These are phyloP conservation scores for Sergeia podlipaevii DNA, from an alignment of 208 protist genomes.

Conservation along the genomic window DNA sequence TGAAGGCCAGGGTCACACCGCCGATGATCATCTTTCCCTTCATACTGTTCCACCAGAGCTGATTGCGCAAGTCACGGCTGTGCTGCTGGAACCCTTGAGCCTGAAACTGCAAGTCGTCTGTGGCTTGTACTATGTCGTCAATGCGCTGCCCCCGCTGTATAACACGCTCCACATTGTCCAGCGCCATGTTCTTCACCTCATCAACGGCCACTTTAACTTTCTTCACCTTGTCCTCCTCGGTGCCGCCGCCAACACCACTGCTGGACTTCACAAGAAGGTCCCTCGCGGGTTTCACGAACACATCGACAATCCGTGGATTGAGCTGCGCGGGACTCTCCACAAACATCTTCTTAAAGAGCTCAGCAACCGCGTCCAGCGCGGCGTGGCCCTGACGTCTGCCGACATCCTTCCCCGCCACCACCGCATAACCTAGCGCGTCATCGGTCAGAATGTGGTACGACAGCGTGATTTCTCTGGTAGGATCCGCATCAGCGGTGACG, in stretches of 20 bases:
- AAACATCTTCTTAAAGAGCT: conserved; percentile 86
- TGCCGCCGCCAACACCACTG: conserved; percentile 4
- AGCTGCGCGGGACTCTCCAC: conserved; percentile 64
- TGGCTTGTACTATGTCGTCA: conserved; percentile 87
- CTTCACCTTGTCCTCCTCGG: conserved; percentile 55
- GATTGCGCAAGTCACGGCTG: conserved; percentile 75
- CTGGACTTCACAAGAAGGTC: conserved; percentile 62
- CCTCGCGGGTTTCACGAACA: conserved; percentile 61
- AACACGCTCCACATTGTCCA: conserved; percentile 83
- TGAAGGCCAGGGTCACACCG: conserved; percentile 51
- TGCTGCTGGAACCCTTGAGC: conserved; percentile 84
- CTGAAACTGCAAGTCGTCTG: conserved; percentile 86
- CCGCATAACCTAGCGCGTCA: conserved; percentile 63
- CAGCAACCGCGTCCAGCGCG: conserved; percentile 62
- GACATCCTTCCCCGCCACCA: conserved; percentile 46
- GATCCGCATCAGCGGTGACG: conserved; percentile 26
- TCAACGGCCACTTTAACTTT: conserved; percentile 73
- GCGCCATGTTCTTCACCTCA: conserved; percentile 78
- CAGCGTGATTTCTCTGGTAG: conserved; percentile 42
- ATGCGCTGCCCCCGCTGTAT: conserved; percentile 80
- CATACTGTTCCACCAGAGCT: conserved; percentile 87
- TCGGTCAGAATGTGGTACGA: conserved; percentile 85
- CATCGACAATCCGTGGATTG: conserved; percentile 48
- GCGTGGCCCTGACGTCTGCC: conserved; percentile 54
- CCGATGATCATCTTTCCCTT: conserved; percentile 70